Percentiles rank a stretch among this genome's conserved stretches.
These are phyloP conservation scores for Tremella mesenterica DNA, from an alignment of 768 basidiomycete species.

Conservation along the genomic window DNA sequence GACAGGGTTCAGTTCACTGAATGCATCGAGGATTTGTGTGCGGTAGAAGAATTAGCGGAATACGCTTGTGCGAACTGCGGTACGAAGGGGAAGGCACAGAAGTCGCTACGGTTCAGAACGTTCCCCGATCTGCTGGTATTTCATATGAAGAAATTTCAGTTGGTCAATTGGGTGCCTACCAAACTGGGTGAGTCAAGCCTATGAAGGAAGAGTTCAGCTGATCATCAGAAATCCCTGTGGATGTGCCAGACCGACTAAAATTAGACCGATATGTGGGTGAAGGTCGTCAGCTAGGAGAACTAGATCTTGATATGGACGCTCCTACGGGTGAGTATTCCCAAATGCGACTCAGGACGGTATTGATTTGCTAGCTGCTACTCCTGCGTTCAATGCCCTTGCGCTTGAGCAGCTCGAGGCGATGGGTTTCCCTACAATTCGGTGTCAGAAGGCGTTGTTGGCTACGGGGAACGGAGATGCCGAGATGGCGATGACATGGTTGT, in stretches of 20 bases:
- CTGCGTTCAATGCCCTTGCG: conserved; percentile 65
- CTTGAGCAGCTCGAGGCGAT: conserved; percentile 71
- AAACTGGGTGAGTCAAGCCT: conserved; percentile 62
- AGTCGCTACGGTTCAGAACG: conserved; percentile 69
- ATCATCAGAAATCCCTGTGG: conserved; percentile 68
- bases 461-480: conserved; percentile 67
- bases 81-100: conserved; percentile 60
- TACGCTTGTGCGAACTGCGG: conserved; percentile 71
- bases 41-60: conserved; percentile 47
- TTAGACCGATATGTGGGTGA: conserved; percentile 61
- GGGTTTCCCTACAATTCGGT: conserved; percentile 81
- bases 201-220: conserved; percentile 4
- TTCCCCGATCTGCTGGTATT: conserved; percentile 83
- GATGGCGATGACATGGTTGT: conserved; percentile 91
- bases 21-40: conserved; percentile 50
- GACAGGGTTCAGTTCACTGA: conserved; percentile 55
- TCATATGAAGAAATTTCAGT: conserved; percentile 87
- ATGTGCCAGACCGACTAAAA: conserved; percentile 59
- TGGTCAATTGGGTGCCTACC: conserved; percentile 91
- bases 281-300: conserved; percentile 64
- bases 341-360: neutral
- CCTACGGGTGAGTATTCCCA: neutral
- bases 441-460: conserved; percentile 81
- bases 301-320: conserved; percentile 53
- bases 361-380: conserved; percentile 46